Evolutionary conservation across 805 yeast species (phyloP), one percentile per base, ranked within the genome.

Genomic region (Myxozyma neotropica): DNA sequence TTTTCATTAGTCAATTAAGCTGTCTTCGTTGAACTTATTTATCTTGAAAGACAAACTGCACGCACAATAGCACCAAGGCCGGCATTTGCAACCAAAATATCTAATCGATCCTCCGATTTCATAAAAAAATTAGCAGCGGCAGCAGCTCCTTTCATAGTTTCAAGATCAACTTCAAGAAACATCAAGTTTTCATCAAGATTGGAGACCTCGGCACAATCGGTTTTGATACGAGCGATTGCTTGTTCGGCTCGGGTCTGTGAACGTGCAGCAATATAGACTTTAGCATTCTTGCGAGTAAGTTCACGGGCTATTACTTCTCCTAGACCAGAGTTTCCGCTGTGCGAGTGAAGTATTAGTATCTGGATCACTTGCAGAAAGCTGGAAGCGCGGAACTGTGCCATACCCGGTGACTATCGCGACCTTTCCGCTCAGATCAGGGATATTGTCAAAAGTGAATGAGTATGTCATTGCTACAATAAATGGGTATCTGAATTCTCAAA

Each of bases 41-140:
- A 12, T 7, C 5, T 21, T 15, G n/a, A 13, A 24, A 10, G n/a
- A 44, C 10, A 4, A 15, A 29, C 7, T 8, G 10, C 26, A n/a
- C 57, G 2, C 42, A 61, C 61, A 51, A 53, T 56, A 15, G 56
- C 63, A 17, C 59, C 66, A n/a, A 60, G 89, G 29, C 92, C 92
- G 3, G 91, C 91, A 68, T 87, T 86, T 48, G 90, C 89, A 65
- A 85, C 77, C 61, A 86, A 75, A 62, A 86, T 84, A 71, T 86
- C 83, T 35, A 86, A 77, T 65, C 78, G 75, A 7, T 64, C 12
- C 35, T 81, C 80, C n/a, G 69, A 70, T 57, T 74, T 71, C 23
- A 71, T 58, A 17, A 80, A 81, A 35, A 76, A 78, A 8, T 75
- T 43, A 2, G 65, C 66, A 7, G 59, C 48, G 27, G 44, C 45